Evolutionary conservation across 495 filamentous ascomycete genomes (phyloP), one percentile per base, ranked within the genome.

Genomic region (Xylaria sp.): DNA sequence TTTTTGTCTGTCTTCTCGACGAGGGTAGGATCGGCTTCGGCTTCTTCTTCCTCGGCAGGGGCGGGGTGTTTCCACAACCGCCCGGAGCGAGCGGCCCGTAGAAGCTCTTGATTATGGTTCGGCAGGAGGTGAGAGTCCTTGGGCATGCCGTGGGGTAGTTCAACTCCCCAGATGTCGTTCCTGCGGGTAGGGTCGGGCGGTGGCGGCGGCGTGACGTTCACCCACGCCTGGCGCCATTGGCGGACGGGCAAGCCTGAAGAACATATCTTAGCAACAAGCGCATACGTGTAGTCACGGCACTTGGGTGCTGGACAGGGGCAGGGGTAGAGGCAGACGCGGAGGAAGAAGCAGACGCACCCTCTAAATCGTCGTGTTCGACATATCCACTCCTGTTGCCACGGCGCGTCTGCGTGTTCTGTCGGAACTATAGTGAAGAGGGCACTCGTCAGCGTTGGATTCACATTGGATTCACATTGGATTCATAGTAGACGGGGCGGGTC

Each of bases 361-460:
- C 95, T 72, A 97, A 96, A 74, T 98, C 90, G 84, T 99, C 97
- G 78, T 97, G 93, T 75, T 98, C 96, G 55, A 92, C 88, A 77
- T 92, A 90, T 66, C 86, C 87, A 46, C 88, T 83, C 31, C 93
- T 90, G 58, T 91, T 91, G 75, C 92, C 88, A 66, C 90, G 90
- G 72, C 92, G 90, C 71, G 89, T 92, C 76, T 86, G 87, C 71
- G 84, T 89, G 71, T 79, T 79, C 57, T 68, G 75, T 19, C 75
- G 77, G 41, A 75, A 79, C 77, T 79, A 26, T 19, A 59, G 43
- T 6, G 24, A 44, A 2, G 19, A 43, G 43, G 61, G 29, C 29
- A 19, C 15, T 29, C 29, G n/a, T 71, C 48, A 71, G 69, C 17
- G 15, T 71, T n/a, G 35, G 37, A 46, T 12, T 21, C 17, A 31